These are phyloP conservation scores for Cyamopsis tetragonoloba DNA, from an alignment of 306 rosid species.

Conservation along the genomic window DNA sequence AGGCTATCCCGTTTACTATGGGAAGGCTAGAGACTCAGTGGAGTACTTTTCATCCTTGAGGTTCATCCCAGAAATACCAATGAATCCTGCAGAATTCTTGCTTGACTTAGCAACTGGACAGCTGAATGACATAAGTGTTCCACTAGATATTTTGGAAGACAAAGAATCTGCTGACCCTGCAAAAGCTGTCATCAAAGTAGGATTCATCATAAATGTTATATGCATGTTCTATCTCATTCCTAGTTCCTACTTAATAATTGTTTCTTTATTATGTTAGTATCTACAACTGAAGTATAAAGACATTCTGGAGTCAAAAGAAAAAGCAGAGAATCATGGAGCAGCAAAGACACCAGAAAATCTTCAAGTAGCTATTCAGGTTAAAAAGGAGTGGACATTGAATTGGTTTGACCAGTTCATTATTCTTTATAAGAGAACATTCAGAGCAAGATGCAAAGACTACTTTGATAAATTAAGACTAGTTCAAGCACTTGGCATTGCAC, in stretches of 20 bases:
- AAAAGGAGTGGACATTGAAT: slow-evolving; percentile 76
- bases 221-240: slow-evolving; percentile 3
- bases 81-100: slow-evolving; percentile 94
- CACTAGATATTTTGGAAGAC: slow-evolving; percentile 48
- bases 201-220: slow-evolving; percentile 1
- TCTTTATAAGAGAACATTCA: slow-evolving; percentile 74
- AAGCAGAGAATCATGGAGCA: slow-evolving; percentile 56
- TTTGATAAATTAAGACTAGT: slow-evolving; percentile 78
- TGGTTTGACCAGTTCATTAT: slow-evolving; percentile 83
- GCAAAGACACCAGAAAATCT: slow-evolving; percentile 67
- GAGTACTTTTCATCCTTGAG: slow-evolving; percentile 74
- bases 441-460: slow-evolving; percentile 73
- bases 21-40: slow-evolving; percentile 67
- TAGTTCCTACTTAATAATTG: slow-evolving; percentile 7
- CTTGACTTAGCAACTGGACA: slow-evolving; percentile 94
- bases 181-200: slow-evolving; percentile 57
- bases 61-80: slow-evolving; percentile 70
- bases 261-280: slow-evolving; percentile 42
- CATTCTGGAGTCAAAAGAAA: slow-evolving; percentile 65
- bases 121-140: slow-evolving; percentile 64
- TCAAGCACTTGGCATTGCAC: slow-evolving; percentile 86
- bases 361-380: slow-evolving; percentile 64
- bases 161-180: slow-evolving; percentile 48
- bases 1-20: slow-evolving; percentile 81
- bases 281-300: slow-evolving; percentile 68